Evolutionary conservation across 805 yeast genomes (phyloP).

Genomic region (Ogataea henricii): DNA sequence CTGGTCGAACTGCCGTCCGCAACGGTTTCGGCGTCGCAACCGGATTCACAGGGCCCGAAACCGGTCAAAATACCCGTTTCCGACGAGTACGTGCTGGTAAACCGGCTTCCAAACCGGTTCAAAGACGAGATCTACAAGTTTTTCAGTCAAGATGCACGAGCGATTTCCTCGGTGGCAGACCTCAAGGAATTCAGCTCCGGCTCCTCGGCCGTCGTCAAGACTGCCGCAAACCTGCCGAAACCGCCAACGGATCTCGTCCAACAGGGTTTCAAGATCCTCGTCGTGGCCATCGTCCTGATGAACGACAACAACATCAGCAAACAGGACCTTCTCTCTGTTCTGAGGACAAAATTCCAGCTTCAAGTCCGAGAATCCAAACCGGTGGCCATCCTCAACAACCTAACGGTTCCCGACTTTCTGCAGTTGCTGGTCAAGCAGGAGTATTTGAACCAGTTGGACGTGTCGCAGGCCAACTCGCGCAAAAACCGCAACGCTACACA

Average conservation of each 20-base stretch:
- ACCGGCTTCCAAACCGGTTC: slow-evolving; percentile 21
- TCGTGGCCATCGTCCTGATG: slow-evolving; percentile 29
- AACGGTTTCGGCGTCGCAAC: slow-evolving; percentile 6
- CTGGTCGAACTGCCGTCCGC: slow-evolving; percentile 28
- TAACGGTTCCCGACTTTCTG: slow-evolving; percentile 26
- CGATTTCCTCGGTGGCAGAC: slow-evolving; percentile 16
- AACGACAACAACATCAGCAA: slow-evolving; percentile 32
- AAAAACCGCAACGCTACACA: slow-evolving; percentile 7
- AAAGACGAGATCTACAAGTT: slow-evolving; percentile 27
- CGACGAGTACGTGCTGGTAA: slow-evolving; percentile 31
- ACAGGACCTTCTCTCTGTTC: slow-evolving; percentile 27
- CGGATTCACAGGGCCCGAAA: slow-evolving; percentile 1
- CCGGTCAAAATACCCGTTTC: slow-evolving; percentile 6
- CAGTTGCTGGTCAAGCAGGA: slow-evolving; percentile 30
- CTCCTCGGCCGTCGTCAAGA: slow-evolving; percentile 9
- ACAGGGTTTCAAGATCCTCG: slow-evolving; percentile 31
- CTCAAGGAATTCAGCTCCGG: slow-evolving; percentile 8
- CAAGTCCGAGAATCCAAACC: slow-evolving; percentile 24
- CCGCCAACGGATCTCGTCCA: slow-evolving; percentile 25
- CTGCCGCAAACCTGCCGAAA: slow-evolving; percentile 27
- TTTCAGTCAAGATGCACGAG: slow-evolving; percentile 10
- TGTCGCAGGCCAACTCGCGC: slow-evolving; percentile 16
- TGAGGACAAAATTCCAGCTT: slow-evolving; percentile 28
- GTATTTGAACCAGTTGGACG: slow-evolving; percentile 27
- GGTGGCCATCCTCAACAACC: slow-evolving; percentile 21